Evolutionary conservation across 106 monocot species (phyloP).

Genomic region (Dendrobium chrysotoxum): DNA sequence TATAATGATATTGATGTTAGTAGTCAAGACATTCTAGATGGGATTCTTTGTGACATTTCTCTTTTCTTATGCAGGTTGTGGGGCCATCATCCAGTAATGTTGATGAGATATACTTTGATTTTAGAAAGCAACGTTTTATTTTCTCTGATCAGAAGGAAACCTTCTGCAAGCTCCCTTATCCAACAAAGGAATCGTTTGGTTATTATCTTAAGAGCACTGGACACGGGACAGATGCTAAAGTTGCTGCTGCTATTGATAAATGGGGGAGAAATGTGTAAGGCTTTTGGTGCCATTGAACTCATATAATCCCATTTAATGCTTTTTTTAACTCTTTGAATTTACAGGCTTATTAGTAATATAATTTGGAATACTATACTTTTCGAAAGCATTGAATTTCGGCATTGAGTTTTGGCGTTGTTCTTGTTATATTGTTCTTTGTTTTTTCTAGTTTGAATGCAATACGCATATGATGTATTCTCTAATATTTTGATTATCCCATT

Average conservation of each 20-base stretch:
- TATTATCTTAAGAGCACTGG: slow-evolving; percentile 83
- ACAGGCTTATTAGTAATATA: neutral
- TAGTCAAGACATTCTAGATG: neutral
- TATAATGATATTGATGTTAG: neutral
- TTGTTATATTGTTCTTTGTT: too few relatives aligned
- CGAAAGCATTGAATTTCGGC: too few relatives aligned
- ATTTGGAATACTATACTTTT: neutral
- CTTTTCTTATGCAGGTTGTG: slow-evolving; percentile 32
- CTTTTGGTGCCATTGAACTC: neutral
- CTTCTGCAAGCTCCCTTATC: slow-evolving; percentile 82
- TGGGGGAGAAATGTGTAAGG: slow-evolving; percentile 98
- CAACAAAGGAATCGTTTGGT: slow-evolving; percentile 89
- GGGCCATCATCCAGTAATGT: slow-evolving; percentile 31
- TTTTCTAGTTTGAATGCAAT: too few relatives aligned
- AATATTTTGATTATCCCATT: too few relatives aligned
- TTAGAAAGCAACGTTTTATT: slow-evolving; percentile 90
- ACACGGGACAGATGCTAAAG: slow-evolving; percentile 94
- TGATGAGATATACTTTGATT: slow-evolving; percentile 96
- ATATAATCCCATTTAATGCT: neutral
- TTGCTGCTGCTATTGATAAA: slow-evolving; percentile 61
- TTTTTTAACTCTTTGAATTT: neutral
- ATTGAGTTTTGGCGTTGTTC: too few relatives aligned
- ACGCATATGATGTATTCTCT: too few relatives aligned
- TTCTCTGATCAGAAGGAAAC: slow-evolving; percentile 59
- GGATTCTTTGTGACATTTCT: neutral